These are phyloP conservation scores for Plasmodium sp. DNA, from an alignment of 169 alveolate species.

Conservation along the genomic window DNA sequence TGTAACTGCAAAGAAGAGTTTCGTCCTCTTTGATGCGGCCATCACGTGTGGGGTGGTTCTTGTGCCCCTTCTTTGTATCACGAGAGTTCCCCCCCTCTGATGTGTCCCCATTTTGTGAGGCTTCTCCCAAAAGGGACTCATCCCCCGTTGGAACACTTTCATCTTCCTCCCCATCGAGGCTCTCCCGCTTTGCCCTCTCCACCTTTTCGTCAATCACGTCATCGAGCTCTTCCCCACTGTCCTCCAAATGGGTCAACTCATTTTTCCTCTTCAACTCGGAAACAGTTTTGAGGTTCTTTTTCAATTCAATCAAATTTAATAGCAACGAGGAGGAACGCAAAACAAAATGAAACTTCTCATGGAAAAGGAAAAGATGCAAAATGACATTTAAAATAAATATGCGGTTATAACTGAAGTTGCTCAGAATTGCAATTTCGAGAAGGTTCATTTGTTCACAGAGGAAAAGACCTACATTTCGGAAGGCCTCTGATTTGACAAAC, in stretches of 20 bases:
- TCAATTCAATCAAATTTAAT: conserved; percentile 45
- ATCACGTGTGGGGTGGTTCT: not conserved
- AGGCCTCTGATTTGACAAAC: not conserved
- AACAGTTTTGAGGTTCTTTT: conserved; percentile 17
- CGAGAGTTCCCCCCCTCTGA: not conserved
- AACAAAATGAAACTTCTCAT: conserved; percentile 21
- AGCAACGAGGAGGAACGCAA: conserved; percentile 5
- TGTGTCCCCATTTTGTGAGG: not conserved
- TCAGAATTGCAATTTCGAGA: conserved; percentile 24
- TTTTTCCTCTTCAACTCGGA: conserved; percentile 8
- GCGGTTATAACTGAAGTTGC: conserved; percentile 27
- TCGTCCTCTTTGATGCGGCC: not conserved
- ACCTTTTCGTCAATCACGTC: not conserved
- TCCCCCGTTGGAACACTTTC: not conserved
- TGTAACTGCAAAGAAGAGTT: conserved; percentile 2
- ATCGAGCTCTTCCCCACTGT: not conserved
- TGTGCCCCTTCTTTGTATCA: not conserved
- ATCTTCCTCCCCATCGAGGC: not conserved
- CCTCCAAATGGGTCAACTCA: not conserved
- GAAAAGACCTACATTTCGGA: conserved; percentile 13
- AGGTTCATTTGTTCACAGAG: conserved; percentile 38
- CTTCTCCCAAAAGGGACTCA: not conserved
- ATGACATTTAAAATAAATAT: conserved; percentile 30
- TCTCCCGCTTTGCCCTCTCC: not conserved
- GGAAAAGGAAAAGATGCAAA: conserved; percentile 40